phyloP scores from a whole-genome alignment of 768 basidiomycete genomes.

The Gloeophyllum trabeum region DNA sequence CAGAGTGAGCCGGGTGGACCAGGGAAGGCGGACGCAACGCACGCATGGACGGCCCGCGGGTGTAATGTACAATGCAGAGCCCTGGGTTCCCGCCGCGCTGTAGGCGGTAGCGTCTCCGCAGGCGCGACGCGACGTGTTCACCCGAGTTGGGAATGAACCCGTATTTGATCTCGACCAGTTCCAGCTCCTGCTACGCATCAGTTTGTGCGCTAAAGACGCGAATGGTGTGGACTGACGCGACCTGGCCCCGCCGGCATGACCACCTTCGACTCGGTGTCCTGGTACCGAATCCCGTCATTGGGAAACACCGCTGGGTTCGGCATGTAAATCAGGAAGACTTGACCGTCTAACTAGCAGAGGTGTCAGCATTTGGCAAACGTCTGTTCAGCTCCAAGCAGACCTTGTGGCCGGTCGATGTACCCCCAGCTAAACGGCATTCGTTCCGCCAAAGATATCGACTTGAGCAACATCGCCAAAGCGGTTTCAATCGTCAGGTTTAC shows the following conservation, averaged over 20 bases:
- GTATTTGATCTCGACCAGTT: constrained; percentile 60
- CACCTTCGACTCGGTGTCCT: constrained; percentile 59
- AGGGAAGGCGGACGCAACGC: constrained; percentile 20
- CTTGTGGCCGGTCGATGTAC: constrained; percentile 69
- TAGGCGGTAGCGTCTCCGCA: constrained; percentile 63
- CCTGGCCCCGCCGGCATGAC: constrained; percentile 34
- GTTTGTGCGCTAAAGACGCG: neutral
- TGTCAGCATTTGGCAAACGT: no score
- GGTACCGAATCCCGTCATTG: constrained; percentile 67
- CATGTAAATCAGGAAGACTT: constrained; percentile 56
- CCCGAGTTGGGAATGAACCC: constrained; percentile 63
- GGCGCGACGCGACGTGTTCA: constrained; percentile 54
- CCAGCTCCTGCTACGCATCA: constrained; percentile 46
- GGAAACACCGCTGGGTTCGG: constrained; percentile 51
- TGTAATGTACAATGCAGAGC: constrained; percentile 70
- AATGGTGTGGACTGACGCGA: constrained; percentile 33
- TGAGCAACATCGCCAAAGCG: constrained; percentile 49
- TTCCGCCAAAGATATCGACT: constrained; percentile 45
- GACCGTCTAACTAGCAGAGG: constrained; percentile 45
- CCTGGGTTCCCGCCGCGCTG: constrained; percentile 62
- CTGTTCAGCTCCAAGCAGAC: constrained; percentile 32
- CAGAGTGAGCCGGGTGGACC: neutral
- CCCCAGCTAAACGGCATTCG: constrained; percentile 58
- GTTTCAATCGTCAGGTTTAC: constrained; percentile 40
- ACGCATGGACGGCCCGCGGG: constrained; percentile 53